These are phyloP conservation scores for Quercus gilva DNA, from an alignment of 306 rosid genomes.

Conservation along the genomic window DNA sequence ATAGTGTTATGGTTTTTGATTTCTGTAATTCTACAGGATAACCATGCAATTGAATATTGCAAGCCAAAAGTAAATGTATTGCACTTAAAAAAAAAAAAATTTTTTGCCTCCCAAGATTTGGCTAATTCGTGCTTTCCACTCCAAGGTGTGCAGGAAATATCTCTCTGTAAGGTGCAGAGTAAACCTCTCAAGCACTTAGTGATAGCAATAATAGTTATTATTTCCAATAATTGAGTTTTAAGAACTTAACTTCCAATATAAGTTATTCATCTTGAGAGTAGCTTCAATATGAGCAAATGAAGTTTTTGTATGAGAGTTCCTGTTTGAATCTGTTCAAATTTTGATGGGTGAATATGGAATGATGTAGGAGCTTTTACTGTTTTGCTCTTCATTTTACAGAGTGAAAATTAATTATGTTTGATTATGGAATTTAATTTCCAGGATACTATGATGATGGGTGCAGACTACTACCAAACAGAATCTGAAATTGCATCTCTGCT, in stretches of 20 bases:
- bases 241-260: background rate
- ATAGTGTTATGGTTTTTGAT: too few species aligned
- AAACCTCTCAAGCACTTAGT: background rate
- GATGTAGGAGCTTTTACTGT: background rate
- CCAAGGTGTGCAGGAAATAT: too few species aligned
- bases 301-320: background rate
- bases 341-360: too few species aligned
- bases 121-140: too few species aligned
- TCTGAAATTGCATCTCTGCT: slow-evolving; percentile 76
- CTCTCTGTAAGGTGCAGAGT: background rate
- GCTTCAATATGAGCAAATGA: background rate
- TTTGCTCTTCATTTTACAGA: slow-evolving; percentile 11
- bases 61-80: too few species aligned
- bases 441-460: slow-evolving; percentile 99
- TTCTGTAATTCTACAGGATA: background rate
- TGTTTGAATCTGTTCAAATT: background rate
- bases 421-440: slow-evolving; percentile 33
- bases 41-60: too few species aligned
- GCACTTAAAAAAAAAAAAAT: too few species aligned
- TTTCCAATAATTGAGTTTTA: background rate
- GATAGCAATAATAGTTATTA: background rate
- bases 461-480: slow-evolving; percentile 97
- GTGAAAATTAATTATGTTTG: background rate
- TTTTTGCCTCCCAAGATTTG: too few species aligned
- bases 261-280: background rate